Evolutionary conservation across 2,329 filamentous ascomycete genomes (phyloP).

Genomic region (Aaosphaeria arxii): DNA sequence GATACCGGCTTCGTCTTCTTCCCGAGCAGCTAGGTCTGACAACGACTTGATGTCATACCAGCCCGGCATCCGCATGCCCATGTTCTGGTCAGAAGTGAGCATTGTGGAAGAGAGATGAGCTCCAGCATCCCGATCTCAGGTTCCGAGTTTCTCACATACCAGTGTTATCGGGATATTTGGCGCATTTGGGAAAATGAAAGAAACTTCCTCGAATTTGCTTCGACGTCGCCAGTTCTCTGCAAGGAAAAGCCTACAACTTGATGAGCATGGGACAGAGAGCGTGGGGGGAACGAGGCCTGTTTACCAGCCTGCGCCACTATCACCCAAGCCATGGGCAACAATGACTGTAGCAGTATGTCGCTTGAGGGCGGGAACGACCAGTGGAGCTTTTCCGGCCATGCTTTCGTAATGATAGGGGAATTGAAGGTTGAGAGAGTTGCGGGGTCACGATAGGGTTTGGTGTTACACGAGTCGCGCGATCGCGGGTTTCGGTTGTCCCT

Average conservation of each 20-base stretch:
- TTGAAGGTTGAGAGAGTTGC: neutral
- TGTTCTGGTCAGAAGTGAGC: constrained; percentile 52
- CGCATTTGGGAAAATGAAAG: constrained; percentile 92
- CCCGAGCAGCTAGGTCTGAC: constrained; percentile 42
- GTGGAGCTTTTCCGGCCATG: constrained; percentile 43
- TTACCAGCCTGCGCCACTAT: constrained; percentile 72
- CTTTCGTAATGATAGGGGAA: constrained; percentile 2
- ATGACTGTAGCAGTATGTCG: constrained; percentile 94
- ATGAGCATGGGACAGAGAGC: constrained; percentile 9
- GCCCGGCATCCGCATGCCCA: constrained; percentile 76
- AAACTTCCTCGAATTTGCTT: constrained; percentile 79
- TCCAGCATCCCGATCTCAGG: neutral
- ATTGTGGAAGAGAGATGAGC: neutral
- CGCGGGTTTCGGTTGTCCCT: neutral
- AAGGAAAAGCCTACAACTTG: constrained; percentile 59
- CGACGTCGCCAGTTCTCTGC: constrained; percentile 84
- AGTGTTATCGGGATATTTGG: constrained; percentile 82
- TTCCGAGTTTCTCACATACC: constrained; percentile 46
- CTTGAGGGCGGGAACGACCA: constrained; percentile 75
- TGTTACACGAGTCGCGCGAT: neutral
- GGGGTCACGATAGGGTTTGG: constrained; percentile 1
- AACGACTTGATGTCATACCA: constrained; percentile 73
- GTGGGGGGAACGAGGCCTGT: constrained; percentile 5
- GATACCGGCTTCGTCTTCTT: constrained; percentile 72
- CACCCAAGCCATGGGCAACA: constrained; percentile 88